Evolutionary conservation across 495 filamentous ascomycete species (phyloP), one percentile per base, ranked within the genome.

Genomic region (Daldinia concentrica): DNA sequence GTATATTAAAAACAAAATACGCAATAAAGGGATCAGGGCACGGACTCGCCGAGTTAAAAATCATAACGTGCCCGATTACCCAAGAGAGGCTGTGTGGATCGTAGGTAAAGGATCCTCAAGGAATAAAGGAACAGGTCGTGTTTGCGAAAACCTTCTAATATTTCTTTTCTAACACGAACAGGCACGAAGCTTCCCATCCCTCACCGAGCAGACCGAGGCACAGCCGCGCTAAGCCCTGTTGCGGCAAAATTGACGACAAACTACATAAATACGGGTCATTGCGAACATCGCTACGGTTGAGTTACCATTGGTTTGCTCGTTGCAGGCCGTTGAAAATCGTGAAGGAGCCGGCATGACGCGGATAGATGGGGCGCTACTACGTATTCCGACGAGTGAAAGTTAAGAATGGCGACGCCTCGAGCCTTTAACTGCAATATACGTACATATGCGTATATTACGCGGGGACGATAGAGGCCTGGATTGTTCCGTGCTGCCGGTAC

Each of bases 211-310:
- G 36, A 27, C 51, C 58, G 55, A 62, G 36, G 39, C 57, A 34
- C 39, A 66, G 64, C 66, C 45, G 66, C 81, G 72, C 82, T 84
- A 85, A 81, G 80, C 81, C 81, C 71, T 79, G 78, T 76, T 78
- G 58, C 72, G 82, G 76, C 66, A 83, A 74, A 73, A 81, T 85
- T 81, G 74, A 80, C 82, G 82, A 84, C 63, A 71, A 48, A 57
- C 62, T 61, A 68, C 59, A 51, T 59, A 48, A 62, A 43, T 50
- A 55, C 55, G 27, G 24, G 22, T 57, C 39, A 7, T 50, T 62
- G 64, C 67, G 55, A 68, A 50, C 22, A 58, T 74, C 64, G 71
- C 71, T 62, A 74, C 39, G 52, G 22, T 55, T 32, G 58, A 36
- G 6, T 9, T 60, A 14, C 62, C 19, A 76, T 72, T 76, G 72